Percentiles rank a stretch among this genome's conserved stretches.
phyloP scores from a whole-genome alignment of 768 basidiomycete species.

The Trametes villosa region DNA sequence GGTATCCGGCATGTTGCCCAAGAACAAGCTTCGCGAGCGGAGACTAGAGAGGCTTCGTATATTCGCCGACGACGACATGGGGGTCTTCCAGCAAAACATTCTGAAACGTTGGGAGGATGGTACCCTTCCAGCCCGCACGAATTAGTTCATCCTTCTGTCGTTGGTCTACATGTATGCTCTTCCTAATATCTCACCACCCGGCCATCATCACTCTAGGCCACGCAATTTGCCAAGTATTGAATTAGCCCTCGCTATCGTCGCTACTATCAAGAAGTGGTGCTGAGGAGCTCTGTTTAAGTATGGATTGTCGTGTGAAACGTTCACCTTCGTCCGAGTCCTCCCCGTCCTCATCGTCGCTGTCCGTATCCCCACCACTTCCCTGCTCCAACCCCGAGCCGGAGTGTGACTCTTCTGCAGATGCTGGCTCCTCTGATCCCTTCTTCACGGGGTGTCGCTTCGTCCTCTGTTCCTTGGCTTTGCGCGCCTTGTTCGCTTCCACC shows the following conservation, averaged over 20 bases:
- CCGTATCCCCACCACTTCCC: neutral
- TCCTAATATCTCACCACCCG: conserved; percentile 7
- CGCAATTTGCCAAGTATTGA: neutral
- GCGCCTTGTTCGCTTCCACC: neutral
- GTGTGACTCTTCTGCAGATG: neutral
- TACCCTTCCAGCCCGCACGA: conserved; percentile 44
- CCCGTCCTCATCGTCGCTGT: neutral
- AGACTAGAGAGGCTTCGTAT: conserved; percentile 88
- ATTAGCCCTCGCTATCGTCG: neutral
- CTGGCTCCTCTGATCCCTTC: neutral
- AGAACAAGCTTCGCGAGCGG: conserved; percentile 92
- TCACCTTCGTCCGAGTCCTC: too few relatives aligned
- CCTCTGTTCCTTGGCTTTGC: conserved; percentile 9
- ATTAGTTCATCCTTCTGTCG: conserved; percentile 10
- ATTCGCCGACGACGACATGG: conserved; percentile 80
- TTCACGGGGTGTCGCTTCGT: neutral
- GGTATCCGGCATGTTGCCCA: conserved; percentile 98
- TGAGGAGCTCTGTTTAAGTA: conserved; percentile 1
- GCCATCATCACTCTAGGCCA: too few relatives aligned
- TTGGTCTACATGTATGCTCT: conserved; percentile 7
- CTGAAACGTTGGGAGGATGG: conserved; percentile 86
- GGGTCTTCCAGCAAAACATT: conserved; percentile 76
- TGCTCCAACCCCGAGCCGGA: neutral
- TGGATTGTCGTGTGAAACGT: neutral
- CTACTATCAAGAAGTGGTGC: neutral